Evolutionary conservation across 768 basidiomycete species (phyloP), one percentile per base, ranked within the genome.

Genomic region (Terana coerulea): DNA sequence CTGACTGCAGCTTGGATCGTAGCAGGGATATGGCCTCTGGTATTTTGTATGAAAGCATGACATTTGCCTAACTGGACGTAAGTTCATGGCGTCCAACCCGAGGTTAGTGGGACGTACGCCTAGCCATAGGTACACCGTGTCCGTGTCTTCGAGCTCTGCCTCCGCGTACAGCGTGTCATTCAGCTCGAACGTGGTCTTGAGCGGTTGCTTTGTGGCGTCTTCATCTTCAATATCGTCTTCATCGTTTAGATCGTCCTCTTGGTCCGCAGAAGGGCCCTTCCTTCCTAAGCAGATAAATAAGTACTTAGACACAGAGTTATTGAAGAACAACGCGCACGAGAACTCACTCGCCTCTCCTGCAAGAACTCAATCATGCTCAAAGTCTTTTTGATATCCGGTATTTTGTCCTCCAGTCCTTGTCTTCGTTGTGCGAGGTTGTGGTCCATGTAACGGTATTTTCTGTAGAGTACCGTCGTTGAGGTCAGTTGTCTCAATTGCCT

Each of bases 361-460:
- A 97, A 66, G 64, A 79, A 90, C 62, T 88, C 82, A 19, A 98
- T 91, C 81, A 98, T 95, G 55, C 77, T 77, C 36, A 99, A 70
- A 2, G 95, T 98, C 73, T 94, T 93, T 61, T 80, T 81, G 62
- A 98, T 92, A 67, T 99, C 97, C 0, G 95, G 95, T 31, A 98
- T 94, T 76, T 99, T 98, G 55, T 91, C 89, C 59, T 94, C 88
- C 4, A 98, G 75, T 15, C 86, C 82, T 46, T 77, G 77, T 47
- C 88, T 77, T 40, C 94, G 80, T 62, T 92, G 87, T 5, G 83
- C 73, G 43, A 95, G 74, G 64, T 83, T 94, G 14, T 81, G 72
- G 59, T 98, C 95, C 95, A 99, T 98, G 71, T 95, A 98, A 44
- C 90, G 88, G 75, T 99, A 98, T 76, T 99, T 98, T 61, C 95